These are phyloP conservation scores for Scheffersomyces ergatensis DNA, from an alignment of 805 yeast species.

Conservation along the genomic window DNA sequence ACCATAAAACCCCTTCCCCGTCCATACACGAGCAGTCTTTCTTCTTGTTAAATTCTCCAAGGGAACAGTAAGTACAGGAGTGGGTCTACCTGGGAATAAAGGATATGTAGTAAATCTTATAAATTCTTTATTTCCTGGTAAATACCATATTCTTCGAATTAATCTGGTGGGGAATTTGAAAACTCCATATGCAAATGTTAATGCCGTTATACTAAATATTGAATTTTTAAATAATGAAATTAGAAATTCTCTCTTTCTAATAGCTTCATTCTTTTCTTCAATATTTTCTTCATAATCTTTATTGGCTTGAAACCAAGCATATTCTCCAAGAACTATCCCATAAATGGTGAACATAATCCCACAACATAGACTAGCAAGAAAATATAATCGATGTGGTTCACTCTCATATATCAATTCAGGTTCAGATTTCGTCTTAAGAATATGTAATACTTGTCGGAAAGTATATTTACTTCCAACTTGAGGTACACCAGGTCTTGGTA, in stretches of 20 bases:
- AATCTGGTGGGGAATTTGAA: conserved; percentile 62
- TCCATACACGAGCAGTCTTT: conserved; percentile 67
- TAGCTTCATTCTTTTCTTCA: conserved; percentile 41
- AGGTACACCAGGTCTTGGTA: conserved; percentile 79
- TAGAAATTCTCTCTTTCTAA: conserved; percentile 40
- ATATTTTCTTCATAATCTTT: conserved; percentile 53
- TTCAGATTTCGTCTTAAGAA: conserved; percentile 49
- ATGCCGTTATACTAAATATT: conserved; percentile 23
- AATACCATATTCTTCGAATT: conserved; percentile 71
- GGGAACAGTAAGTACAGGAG: conserved; percentile 72
- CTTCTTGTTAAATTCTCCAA: conserved; percentile 53
- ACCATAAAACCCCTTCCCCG: conserved; percentile 87
- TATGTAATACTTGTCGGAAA: conserved; percentile 60
- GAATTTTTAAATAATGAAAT: conserved; percentile 26
- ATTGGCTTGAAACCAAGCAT: conserved; percentile 50
- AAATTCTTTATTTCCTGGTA: conserved; percentile 60
- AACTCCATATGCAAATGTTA: conserved; percentile 27
- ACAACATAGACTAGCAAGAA: conserved; percentile 63
- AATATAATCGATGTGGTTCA: conserved; percentile 78
- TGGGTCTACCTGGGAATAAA: conserved; percentile 67
- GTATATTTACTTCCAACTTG: conserved; percentile 56
- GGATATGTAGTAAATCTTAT: conserved; percentile 75
- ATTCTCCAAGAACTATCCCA: conserved; percentile 58
- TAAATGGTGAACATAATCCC: conserved; percentile 71
- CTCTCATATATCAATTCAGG: conserved; percentile 82